Percentiles rank a stretch among this genome's conserved stretches.
Conservation (phyloP, 2,329 filamentous ascomycete genomes). For the Aspergillus tamarii region DNA sequence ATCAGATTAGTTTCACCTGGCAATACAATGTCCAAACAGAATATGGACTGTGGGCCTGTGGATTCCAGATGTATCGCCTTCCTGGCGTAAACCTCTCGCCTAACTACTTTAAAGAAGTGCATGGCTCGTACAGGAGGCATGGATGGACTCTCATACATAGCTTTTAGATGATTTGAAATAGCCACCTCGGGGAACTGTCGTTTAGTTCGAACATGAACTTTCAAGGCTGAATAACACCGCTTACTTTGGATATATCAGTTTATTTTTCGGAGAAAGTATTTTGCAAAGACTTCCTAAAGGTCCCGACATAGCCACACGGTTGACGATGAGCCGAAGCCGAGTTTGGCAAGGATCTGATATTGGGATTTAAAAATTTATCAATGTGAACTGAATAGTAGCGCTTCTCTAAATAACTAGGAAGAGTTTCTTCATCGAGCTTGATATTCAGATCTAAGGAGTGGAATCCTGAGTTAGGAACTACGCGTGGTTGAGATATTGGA, state of each 20-base stretch:
- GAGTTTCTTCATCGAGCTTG: conserved; percentile 21
- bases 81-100: too few relatives aligned
- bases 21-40: too few relatives aligned
- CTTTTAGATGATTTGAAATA: conserved; percentile 30
- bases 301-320: conserved; percentile 30
- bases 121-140: conserved; percentile 29
- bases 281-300: conserved; percentile 14
- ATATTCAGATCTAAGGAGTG: conserved; percentile 8
- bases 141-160: conserved; percentile 25
- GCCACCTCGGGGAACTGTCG: conserved; percentile 25
- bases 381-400: conserved; percentile 21
- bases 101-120: too few relatives aligned
- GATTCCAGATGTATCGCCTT: too few relatives aligned
- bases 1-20: too few relatives aligned
- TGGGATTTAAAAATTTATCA: conserved; percentile 22
- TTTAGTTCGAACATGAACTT: conserved; percentile 20
- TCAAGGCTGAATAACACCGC: conserved; percentile 19
- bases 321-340: conserved; percentile 28
- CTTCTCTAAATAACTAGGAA: conserved; percentile 19
- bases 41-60: too few relatives aligned
- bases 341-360: conserved; percentile 29
- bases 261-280: not conserved
- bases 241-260: conserved; percentile 15
- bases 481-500: conserved; percentile 11
- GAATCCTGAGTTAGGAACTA: conserved; percentile 20